phyloP scores from a whole-genome alignment of 495 filamentous ascomycete genomes.

The Margaritispora aquatica region DNA sequence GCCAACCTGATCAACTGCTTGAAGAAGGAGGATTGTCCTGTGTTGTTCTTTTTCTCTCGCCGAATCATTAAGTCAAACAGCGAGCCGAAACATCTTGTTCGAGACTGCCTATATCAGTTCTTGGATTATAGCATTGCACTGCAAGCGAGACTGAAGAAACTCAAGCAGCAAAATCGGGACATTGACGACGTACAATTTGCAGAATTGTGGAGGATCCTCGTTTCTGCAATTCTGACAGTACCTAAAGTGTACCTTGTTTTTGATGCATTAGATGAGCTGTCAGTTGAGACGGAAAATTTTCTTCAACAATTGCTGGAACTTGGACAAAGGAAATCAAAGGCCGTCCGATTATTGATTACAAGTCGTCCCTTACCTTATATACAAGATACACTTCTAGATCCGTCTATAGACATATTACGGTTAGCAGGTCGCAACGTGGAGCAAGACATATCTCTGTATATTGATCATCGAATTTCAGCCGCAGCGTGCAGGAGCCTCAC shows the following conservation, averaged over 20 bases:
- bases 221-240: constrained; percentile 26
- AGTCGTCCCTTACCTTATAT: constrained; percentile 15
- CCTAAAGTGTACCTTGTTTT: constrained; percentile 38
- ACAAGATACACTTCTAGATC: constrained; percentile 6
- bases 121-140: constrained; percentile 34
- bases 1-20: constrained; percentile 33
- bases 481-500: neutral
- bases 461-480: neutral
- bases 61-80: constrained; percentile 45
- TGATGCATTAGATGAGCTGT: constrained; percentile 38
- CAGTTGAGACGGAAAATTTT: neutral
- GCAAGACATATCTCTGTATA: constrained; percentile 8
- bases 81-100: constrained; percentile 30
- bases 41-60: constrained; percentile 50
- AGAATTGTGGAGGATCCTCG: constrained; percentile 19
- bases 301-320: neutral
- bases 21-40: constrained; percentile 20
- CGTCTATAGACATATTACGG: constrained; percentile 6
- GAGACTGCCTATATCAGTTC: constrained; percentile 41
- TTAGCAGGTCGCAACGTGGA: constrained; percentile 7
- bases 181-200: constrained; percentile 6
- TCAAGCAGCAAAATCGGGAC: constrained; percentile 9
- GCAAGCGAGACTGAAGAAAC: constrained; percentile 26
- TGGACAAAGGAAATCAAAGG: neutral
- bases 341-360: constrained; percentile 15